These are phyloP conservation scores for Dentipellis fragilis DNA, from an alignment of 768 basidiomycete genomes.

Conservation along the genomic window DNA sequence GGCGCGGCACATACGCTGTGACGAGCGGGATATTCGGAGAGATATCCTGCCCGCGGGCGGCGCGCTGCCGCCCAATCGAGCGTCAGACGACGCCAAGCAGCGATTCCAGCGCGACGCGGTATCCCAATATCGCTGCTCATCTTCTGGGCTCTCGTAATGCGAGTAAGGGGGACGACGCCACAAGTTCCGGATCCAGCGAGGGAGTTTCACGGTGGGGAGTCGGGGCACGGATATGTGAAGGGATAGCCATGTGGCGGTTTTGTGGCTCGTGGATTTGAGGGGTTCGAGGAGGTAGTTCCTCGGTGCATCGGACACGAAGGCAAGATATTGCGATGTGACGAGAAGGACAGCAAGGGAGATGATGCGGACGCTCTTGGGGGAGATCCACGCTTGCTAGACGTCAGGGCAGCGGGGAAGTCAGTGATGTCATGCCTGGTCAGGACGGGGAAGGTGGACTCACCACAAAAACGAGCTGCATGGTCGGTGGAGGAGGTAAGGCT, in stretches of 20 bases:
- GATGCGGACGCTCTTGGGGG: not conserved
- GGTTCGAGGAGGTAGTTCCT: not conserved
- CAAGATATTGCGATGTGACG: not conserved
- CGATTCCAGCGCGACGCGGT: constrained; percentile 18
- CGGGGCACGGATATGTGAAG: not conserved
- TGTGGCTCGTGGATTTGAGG: not conserved
- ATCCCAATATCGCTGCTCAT: constrained; percentile 23
- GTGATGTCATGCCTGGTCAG: not conserved
- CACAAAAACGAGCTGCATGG: not conserved
- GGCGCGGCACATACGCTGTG: constrained; percentile 25
- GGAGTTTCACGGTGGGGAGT: not conserved
- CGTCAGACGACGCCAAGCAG: constrained; percentile 16
- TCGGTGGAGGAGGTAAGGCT: not conserved
- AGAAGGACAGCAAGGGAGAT: not conserved
- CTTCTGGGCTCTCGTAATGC: constrained; percentile 16
- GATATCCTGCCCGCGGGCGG: not conserved
- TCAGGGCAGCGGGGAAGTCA: not conserved
- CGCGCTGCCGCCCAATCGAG: not conserved
- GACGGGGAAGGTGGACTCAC: not conserved
- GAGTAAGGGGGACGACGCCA: constrained; percentile 3
- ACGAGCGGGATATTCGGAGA: constrained; percentile 13
- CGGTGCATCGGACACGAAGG: not conserved
- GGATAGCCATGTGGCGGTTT: not conserved
- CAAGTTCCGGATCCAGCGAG: not conserved
- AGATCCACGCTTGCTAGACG: not conserved